Base-by-base conservation (phyloP, 1,284 basidiomycete species). In the Irpex rosettiformis region DNA sequence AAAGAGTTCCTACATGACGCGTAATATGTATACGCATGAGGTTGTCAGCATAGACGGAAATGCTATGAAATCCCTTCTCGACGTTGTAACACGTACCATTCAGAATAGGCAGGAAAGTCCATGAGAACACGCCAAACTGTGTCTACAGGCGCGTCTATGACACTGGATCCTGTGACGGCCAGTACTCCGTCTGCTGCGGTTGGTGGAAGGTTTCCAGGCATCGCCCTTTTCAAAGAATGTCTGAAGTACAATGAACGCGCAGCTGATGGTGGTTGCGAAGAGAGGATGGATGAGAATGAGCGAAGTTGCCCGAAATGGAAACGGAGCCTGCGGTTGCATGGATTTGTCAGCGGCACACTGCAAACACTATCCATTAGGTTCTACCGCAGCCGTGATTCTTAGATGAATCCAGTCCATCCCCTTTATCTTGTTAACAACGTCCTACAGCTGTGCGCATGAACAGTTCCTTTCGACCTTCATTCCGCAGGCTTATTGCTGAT, bases 1-100 rank as follows among this genome's bases (percentile, higher is more conserved):
- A 87, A 89, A 2, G 86, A 77, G 64, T 89, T 88, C 88, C 87
- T 89, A 30, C 8, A 30, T 40, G 37, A 11, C 4, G 37, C n/a
- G n/a, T 0, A 40, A 40, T 13, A 40, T n/a, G 37, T n/a, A n/a
- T 13, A 49, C 24, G 24, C 3, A 52, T 27, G 22, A 1, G 13
- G n/a, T n/a, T n/a, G 28, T 47, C 13, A 51, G 48, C 24, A 13
- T 2, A 40, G 13, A 40, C 11, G 10, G 10, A 13, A 40, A 40
- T 40, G 11, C 37, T 40, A 16, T 11, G 42, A 29, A 6, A 6
- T 21, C 8, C 21, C 61, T 52, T 8, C 10, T 5, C 18, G 1
- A 2, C 29, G 40, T 27, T 52, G 29, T 25, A 62, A 5, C 21
- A 54, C 64, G 29, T 28, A 81, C 84, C 83, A 85, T 69, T 83